Evolutionary conservation across 2,329 filamentous ascomycete species (phyloP).

Genomic region (Pseudogymnoascus sp.): DNA sequence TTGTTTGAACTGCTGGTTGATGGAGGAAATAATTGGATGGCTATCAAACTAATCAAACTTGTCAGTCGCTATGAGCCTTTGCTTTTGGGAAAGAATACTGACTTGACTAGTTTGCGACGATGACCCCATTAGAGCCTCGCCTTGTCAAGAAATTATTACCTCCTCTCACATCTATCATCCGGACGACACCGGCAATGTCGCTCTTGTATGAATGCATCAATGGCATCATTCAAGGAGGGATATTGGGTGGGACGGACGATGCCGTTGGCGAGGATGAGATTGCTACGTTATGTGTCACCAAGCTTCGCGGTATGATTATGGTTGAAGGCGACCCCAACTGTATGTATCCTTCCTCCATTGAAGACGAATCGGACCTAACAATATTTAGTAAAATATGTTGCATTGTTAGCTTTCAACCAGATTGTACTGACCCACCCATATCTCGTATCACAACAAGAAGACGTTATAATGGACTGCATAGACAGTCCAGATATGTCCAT

Average conservation of each 20-base stretch:
- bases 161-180: conserved; percentile 84
- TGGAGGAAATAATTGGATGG: conserved; percentile 98
- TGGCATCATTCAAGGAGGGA: conserved; percentile 93
- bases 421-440: conserved; percentile 83
- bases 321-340: conserved; percentile 88
- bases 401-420: conserved; percentile 87
- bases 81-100: conserved; percentile 55
- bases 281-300: conserved; percentile 82
- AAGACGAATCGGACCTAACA: conserved; percentile 13
- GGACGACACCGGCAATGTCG: conserved; percentile 96
- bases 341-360: conserved; percentile 39
- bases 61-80: conserved; percentile 38
- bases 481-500: conserved; percentile 96
- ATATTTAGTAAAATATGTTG: conserved; percentile 83
- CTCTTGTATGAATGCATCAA: conserved; percentile 97
- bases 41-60: conserved; percentile 96
- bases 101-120: conserved; percentile 68
- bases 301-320: conserved; percentile 88
- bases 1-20: conserved; percentile 89
- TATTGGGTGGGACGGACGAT: conserved; percentile 74
- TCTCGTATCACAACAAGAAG: conserved; percentile 84
- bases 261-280: conserved; percentile 82
- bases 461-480: conserved; percentile 93
- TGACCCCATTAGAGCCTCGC: conserved; percentile 86
- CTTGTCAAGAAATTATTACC: conserved; percentile 85